A percentile compares a stretch with the other conserved stretches of the same genome.
phyloP scores from a whole-genome alignment of 2,329 filamentous ascomycete species.

The Hypoxylon sp. region DNA sequence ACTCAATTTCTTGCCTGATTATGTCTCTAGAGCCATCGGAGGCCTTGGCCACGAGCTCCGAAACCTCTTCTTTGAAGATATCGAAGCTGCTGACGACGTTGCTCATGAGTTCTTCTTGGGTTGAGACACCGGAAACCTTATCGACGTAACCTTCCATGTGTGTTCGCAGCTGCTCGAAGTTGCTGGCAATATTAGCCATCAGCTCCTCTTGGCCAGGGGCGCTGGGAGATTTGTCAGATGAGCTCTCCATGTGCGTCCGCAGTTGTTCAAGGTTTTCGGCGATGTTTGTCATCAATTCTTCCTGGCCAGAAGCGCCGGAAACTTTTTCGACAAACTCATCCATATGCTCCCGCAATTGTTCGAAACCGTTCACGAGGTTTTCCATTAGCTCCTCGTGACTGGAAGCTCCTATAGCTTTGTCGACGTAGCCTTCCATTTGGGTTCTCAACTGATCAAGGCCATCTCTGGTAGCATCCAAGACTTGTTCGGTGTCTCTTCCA shows the following conservation, averaged over 20 bases:
- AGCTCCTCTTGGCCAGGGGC: slow-evolving; percentile 82
- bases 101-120: slow-evolving; percentile 84
- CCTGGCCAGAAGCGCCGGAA: slow-evolving; percentile 78
- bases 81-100: slow-evolving; percentile 76
- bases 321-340: slow-evolving; percentile 84
- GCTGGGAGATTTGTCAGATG: slow-evolving; percentile 80
- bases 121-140: slow-evolving; percentile 75
- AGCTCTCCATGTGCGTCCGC: slow-evolving; percentile 82
- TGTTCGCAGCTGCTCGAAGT: slow-evolving; percentile 77
- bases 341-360: slow-evolving; percentile 82
- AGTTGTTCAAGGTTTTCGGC: slow-evolving; percentile 78
- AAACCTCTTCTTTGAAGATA: slow-evolving; percentile 76
- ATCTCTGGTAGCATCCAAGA: slow-evolving; percentile 89
- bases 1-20: slow-evolving; percentile 85
- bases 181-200: slow-evolving; percentile 75
- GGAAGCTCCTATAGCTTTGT: slow-evolving; percentile 76
- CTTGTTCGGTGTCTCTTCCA: slow-evolving; percentile 87
- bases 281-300: slow-evolving; percentile 82
- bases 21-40: slow-evolving; percentile 73
- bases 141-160: slow-evolving; percentile 89
- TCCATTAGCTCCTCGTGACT: slow-evolving; percentile 85
- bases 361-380: slow-evolving; percentile 74
- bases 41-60: slow-evolving; percentile 68
- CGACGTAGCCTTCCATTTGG: slow-evolving; percentile 86
- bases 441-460: slow-evolving; percentile 80